Percentiles rank a stretch among this genome's conserved stretches.
Conservation (phyloP, 2,329 filamentous ascomycete genomes). For the Verruconis gallopava region DNA sequence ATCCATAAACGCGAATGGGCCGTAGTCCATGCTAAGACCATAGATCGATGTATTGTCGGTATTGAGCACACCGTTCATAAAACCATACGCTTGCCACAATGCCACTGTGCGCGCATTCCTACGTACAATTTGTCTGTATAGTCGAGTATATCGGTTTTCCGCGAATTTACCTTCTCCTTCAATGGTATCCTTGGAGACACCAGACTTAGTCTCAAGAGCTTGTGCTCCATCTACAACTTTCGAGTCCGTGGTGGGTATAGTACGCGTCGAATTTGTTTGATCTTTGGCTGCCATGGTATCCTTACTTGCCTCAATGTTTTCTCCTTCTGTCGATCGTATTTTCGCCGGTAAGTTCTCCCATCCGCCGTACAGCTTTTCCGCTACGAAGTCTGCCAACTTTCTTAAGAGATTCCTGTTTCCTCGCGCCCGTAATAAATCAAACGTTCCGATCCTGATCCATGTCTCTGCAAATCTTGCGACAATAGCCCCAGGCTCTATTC, state of each 20-base stretch:
- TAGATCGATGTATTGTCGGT: constrained; percentile 93
- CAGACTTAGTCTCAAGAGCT: constrained; percentile 22
- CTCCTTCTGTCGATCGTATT: constrained; percentile 33
- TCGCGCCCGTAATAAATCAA: constrained; percentile 76
- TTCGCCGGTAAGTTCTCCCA: constrained; percentile 70
- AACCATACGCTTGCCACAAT: constrained; percentile 95
- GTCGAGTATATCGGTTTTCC: constrained; percentile 74
- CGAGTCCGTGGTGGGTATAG: constrained; percentile 1
- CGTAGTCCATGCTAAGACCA: constrained; percentile 85
- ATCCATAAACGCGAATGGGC: constrained; percentile 95
- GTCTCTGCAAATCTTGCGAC: constrained; percentile 82
- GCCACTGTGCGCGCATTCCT: constrained; percentile 82
- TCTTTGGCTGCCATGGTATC: constrained; percentile 12
- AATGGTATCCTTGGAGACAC: constrained; percentile 43
- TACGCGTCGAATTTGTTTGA: not conserved
- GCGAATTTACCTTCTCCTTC: constrained; percentile 55
- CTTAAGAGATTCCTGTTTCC: constrained; percentile 66
- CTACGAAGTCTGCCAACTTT: constrained; percentile 66
- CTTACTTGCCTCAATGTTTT: constrained; percentile 33
- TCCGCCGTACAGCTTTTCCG: constrained; percentile 74
- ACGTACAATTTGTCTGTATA: constrained; percentile 78
- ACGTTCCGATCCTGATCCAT: constrained; percentile 90
- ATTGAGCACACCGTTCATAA: constrained; percentile 97
- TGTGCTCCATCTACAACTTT: constrained; percentile 3
- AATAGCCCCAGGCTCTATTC: constrained; percentile 78